A percentile compares a stretch with the other conserved stretches of the same genome.
Evolutionary conservation across 192 early-diverging fungal genomes (phyloP).

Genomic region (Backusella sp.): DNA sequence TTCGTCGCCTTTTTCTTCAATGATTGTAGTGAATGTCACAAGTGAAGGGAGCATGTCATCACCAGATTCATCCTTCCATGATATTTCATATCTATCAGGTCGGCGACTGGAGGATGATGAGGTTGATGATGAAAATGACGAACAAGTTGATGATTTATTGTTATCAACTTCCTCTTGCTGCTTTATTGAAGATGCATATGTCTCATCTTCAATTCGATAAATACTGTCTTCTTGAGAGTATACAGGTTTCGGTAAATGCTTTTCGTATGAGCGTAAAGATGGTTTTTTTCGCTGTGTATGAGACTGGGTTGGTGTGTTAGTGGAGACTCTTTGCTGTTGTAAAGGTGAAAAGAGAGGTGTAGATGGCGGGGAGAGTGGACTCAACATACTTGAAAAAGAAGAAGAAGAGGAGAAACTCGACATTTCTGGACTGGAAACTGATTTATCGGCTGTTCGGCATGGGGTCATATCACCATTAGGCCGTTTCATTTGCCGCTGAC

Average conservation of each 20-base stretch:
- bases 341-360: not conserved
- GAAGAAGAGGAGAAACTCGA: slow-evolving; percentile 9
- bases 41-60: slow-evolving; percentile 32
- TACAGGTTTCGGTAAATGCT: slow-evolving; percentile 18
- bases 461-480: not conserved
- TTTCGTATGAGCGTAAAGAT: slow-evolving; percentile 20
- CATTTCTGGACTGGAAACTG: not conserved
- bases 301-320: not conserved
- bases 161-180: not conserved
- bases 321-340: not conserved
- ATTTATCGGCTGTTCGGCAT: not conserved
- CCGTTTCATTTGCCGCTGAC: slow-evolving; percentile 35
- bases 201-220: slow-evolving; percentile 8
- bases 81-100: slow-evolving; percentile 22
- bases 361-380: not conserved
- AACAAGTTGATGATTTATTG: not conserved
- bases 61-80: slow-evolving; percentile 35
- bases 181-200: not conserved
- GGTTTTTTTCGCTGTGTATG: slow-evolving; percentile 19
- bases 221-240: slow-evolving; percentile 27
- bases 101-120: not conserved
- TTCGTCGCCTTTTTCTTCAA: slow-evolving; percentile 30
- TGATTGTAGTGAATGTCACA: slow-evolving; percentile 27
- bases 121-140: not conserved
- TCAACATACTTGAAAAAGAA: slow-evolving; percentile 8